These are phyloP conservation scores for Diaporthe destruens DNA, from an alignment of 2,329 filamentous ascomycete species.

Conservation along the genomic window DNA sequence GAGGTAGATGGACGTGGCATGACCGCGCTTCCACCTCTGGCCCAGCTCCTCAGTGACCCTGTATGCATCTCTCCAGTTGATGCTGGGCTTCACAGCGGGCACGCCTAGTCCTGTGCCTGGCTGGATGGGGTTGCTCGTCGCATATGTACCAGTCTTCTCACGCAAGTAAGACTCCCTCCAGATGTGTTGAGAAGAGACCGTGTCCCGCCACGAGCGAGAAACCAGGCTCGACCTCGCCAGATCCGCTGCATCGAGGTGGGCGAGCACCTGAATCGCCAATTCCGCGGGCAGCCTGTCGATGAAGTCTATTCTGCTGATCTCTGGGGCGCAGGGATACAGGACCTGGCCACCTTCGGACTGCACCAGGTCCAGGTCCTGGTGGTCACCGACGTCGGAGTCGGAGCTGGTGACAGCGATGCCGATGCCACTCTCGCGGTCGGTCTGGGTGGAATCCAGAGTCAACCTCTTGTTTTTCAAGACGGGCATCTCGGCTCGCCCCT, in stretches of 20 bases:
- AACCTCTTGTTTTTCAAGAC: slow-evolving; percentile 58
- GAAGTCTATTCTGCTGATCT: slow-evolving; percentile 70
- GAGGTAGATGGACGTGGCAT: slow-evolving; percentile 86
- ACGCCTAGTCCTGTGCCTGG: slow-evolving; percentile 70
- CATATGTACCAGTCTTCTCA: slow-evolving; percentile 71
- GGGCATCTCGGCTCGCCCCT: slow-evolving; percentile 26
- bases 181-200: slow-evolving; percentile 67
- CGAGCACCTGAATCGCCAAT: slow-evolving; percentile 70
- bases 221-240: slow-evolving; percentile 64
- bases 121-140: slow-evolving; percentile 64
- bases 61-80: slow-evolving; percentile 91
- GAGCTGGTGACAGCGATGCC: slow-evolving; percentile 67
- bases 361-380: slow-evolving; percentile 41
- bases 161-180: slow-evolving; percentile 74
- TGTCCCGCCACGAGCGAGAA: slow-evolving; percentile 62
- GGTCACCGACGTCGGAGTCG: slow-evolving; percentile 51
- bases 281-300: slow-evolving; percentile 67
- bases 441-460: slow-evolving; percentile 61
- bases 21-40: slow-evolving; percentile 82
- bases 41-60: slow-evolving; percentile 81
- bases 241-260: slow-evolving; percentile 66
- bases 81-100: slow-evolving; percentile 67
- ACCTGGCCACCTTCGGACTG: slow-evolving; percentile 47
- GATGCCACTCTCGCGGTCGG: slow-evolving; percentile 74
- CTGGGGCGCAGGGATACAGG: slow-evolving; percentile 49